Base-by-base conservation (phyloP, 2,329 filamentous ascomycete species). In the Lizonia empirigonia region DNA sequence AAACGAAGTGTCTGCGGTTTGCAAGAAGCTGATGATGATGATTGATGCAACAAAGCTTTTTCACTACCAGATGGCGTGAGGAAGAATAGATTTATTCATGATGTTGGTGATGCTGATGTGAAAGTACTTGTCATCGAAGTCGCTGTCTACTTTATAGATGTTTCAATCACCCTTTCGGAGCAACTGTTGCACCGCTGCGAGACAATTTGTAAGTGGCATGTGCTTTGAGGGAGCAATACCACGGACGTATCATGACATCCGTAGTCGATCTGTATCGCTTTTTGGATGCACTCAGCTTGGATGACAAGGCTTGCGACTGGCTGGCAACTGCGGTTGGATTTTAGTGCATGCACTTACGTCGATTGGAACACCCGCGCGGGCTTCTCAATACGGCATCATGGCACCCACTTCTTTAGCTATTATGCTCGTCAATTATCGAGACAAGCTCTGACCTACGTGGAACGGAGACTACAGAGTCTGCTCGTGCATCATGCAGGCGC, bases 291-390 rank as follows among this genome's bases (percentile, higher is more conserved):
- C 7, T 15, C 13, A 12, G n/a, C n/a, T n/a, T 15, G 9, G 8
- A n/a, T 15, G 5, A 6, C 13, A 30, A 15, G n/a, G n/a, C n/a
- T 15, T 32, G n/a, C n/a, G 30, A 32, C 12, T 30, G 35, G 18
- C 15, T 13, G n/a, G 15, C 10, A 4, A n/a, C 5, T 7, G 3
- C 15, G 7, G 30, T 51, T 16, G 29, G 36, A 26, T 35, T 45
- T 35, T 36, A 51, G 40, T 7, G 7, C 7, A n/a, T 20, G 23
- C 48, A 24, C 40, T 45, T 45, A 15, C n/a, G 35, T 24, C 18
- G 9, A 32, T 36, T 20, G 6, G 36, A 13, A 26, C 19, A 51
- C 41, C 41, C 48, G 48, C 48, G 48, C 41, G 48, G 41, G n/a
- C 15, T 36, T 24, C 24, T 22, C 8, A 51, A 45, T 7, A 29